A percentile compares a stretch with the other conserved stretches of the same genome.
Evolutionary conservation across 495 filamentous ascomycete species (phyloP).

Genomic region (Penicillium riverlandense): DNA sequence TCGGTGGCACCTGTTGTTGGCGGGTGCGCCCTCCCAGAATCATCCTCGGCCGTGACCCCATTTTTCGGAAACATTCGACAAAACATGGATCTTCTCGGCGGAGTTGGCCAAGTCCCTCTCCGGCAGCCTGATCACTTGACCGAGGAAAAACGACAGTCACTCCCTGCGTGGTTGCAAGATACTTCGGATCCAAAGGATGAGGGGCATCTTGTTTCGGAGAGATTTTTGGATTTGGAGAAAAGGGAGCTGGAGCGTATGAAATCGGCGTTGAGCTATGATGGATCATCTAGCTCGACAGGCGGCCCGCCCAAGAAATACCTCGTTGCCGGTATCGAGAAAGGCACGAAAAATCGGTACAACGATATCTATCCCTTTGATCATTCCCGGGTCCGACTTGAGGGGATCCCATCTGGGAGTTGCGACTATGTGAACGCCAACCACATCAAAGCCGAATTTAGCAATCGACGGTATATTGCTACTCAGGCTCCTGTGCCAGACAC

Average conservation of each 20-base stretch:
- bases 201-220: slow-evolving; percentile 73
- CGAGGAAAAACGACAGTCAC: slow-evolving; percentile 25
- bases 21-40: slow-evolving; percentile 74
- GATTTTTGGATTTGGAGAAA: slow-evolving; percentile 77
- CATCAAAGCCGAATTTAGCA: slow-evolving; percentile 65
- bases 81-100: slow-evolving; percentile 91
- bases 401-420: slow-evolving; percentile 61
- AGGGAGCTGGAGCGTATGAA: slow-evolving; percentile 86
- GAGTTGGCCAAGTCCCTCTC: slow-evolving; percentile 84
- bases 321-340: slow-evolving; percentile 90
- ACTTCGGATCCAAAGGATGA: slow-evolving; percentile 59
- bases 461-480: slow-evolving; percentile 90
- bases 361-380: slow-evolving; percentile 98
- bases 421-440: slow-evolving; percentile 97
- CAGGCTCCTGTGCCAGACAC: slow-evolving; percentile 92
- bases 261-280: slow-evolving; percentile 66
- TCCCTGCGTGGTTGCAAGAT: slow-evolving; percentile 73
- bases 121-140: slow-evolving; percentile 56
- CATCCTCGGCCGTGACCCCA: slow-evolving; percentile 64
- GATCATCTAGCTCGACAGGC: slow-evolving; percentile 39
- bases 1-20: slow-evolving; percentile 71
- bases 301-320: slow-evolving; percentile 33
- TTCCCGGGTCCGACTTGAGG: slow-evolving; percentile 72
- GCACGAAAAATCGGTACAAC: slow-evolving; percentile 92
- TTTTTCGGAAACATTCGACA: slow-evolving; percentile 96